phyloP scores from a whole-genome alignment of 2,329 filamentous ascomycete species.

The Podosphaera xanthii region DNA sequence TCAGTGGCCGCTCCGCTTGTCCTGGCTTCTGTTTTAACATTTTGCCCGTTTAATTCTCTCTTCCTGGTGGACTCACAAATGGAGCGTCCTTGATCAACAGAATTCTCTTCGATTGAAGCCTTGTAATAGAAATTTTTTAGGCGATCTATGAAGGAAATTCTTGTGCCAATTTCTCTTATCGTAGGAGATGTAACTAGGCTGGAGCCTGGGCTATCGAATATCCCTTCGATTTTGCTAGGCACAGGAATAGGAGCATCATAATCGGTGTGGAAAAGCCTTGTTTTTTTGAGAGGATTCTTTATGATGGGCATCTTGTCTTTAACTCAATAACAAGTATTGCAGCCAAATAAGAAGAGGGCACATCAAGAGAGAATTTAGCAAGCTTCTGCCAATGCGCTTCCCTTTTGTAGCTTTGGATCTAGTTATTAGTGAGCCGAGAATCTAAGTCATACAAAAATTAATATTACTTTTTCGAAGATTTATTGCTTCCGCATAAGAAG shows the following conservation, averaged over 20 bases:
- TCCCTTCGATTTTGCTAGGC: conserved; percentile 5
- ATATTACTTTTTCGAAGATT: no score
- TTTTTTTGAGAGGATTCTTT: conserved; percentile 12
- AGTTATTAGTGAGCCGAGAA: no score
- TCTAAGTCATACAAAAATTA: neutral
- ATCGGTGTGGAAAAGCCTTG: conserved; percentile 6
- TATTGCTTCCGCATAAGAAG: no score
- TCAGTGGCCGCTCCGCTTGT: conserved; percentile 12
- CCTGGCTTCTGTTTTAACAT: conserved; percentile 9
- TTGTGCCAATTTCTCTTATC: no score
- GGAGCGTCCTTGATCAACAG: neutral
- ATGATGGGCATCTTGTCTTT: conserved; percentile 11
- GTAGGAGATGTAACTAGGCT: no score
- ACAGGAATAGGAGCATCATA: conserved; percentile 3
- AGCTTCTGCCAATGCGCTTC: neutral
- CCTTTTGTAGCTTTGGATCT: neutral
- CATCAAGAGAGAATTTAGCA: neutral
- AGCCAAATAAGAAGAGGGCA: neutral
- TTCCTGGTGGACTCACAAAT: conserved; percentile 2
- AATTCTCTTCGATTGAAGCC: no score
- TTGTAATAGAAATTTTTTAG: no score
- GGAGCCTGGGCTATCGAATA: neutral
- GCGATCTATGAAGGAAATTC: no score
- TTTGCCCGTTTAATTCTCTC: conserved; percentile 8
- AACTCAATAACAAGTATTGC: no score